A percentile compares a stretch with the other conserved stretches of the same genome.
phyloP scores from a whole-genome alignment of 2,329 filamentous ascomycete genomes.

The Macrophomina pseudophaseolina region DNA sequence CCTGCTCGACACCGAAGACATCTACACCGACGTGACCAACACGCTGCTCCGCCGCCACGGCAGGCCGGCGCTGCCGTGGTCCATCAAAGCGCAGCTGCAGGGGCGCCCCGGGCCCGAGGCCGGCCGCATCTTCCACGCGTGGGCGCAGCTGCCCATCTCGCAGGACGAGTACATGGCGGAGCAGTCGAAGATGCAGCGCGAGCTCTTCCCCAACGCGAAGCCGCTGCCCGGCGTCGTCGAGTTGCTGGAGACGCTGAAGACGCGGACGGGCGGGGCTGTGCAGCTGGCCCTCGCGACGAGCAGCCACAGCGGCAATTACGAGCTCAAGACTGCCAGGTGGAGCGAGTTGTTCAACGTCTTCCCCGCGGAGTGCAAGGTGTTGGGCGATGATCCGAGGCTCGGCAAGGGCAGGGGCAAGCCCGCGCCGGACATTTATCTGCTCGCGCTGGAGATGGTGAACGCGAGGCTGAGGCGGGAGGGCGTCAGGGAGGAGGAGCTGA shows the following conservation, averaged over 20 bases:
- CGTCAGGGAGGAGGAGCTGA: slow-evolving; percentile 60
- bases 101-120: slow-evolving; percentile 67
- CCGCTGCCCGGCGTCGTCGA: slow-evolving; percentile 78
- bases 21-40: slow-evolving; percentile 85
- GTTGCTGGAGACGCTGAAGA: slow-evolving; percentile 66
- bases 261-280: not conserved
- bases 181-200: slow-evolving; percentile 67
- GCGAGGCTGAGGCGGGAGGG: slow-evolving; percentile 64
- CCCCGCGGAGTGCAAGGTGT: slow-evolving; percentile 70
- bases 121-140: slow-evolving; percentile 70
- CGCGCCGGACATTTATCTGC: slow-evolving; percentile 88
- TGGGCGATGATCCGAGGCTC: slow-evolving; percentile 86
- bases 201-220: slow-evolving; percentile 75
- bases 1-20: slow-evolving; percentile 89
- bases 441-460: slow-evolving; percentile 87
- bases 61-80: slow-evolving; percentile 82
- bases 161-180: slow-evolving; percentile 68
- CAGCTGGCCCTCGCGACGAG: slow-evolving; percentile 81
- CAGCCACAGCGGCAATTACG: slow-evolving; percentile 72
- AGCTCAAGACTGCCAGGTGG: slow-evolving; percentile 72
- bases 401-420: slow-evolving; percentile 85
- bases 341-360: slow-evolving; percentile 63
- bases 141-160: slow-evolving; percentile 83
- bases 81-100: slow-evolving; percentile 87
- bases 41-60: slow-evolving; percentile 76